phyloP scores from a whole-genome alignment of 2,329 filamentous ascomycete genomes.

The Passalora sequoiae region DNA sequence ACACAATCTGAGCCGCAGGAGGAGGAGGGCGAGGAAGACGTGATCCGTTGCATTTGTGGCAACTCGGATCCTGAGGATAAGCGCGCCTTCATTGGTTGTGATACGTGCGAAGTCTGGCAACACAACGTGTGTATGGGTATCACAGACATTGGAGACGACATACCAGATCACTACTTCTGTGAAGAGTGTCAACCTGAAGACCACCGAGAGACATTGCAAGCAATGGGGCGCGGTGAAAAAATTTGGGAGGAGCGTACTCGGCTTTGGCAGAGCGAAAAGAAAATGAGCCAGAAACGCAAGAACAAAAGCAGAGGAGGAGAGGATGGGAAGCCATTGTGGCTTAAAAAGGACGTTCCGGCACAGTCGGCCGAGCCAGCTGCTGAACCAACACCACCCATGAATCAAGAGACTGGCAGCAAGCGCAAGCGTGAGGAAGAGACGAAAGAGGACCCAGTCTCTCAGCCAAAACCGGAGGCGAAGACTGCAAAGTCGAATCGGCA shows the following conservation, averaged over 20 bases:
- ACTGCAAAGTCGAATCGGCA: slow-evolving; percentile 19
- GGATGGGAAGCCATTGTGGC: slow-evolving; percentile 28
- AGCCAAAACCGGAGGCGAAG: slow-evolving; percentile 11
- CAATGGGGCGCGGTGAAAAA: slow-evolving; percentile 72
- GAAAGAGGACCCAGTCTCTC: slow-evolving; percentile 12
- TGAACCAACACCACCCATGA: slow-evolving; percentile 5
- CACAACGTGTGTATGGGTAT: slow-evolving; percentile 95
- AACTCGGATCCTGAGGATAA: slow-evolving; percentile 80
- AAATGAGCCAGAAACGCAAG: slow-evolving; percentile 58
- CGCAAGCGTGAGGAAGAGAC: slow-evolving; percentile 29
- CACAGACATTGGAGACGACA: slow-evolving; percentile 66
- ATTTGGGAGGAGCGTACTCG: slow-evolving; percentile 62
- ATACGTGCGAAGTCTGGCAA: slow-evolving; percentile 89
- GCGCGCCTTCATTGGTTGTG: slow-evolving; percentile 93
- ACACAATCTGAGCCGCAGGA: slow-evolving; percentile 51
- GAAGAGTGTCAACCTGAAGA: slow-evolving; percentile 81
- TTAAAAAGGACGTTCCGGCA: slow-evolving; percentile 29
- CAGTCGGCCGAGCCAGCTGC: slow-evolving; percentile 9
- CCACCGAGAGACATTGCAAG: slow-evolving; percentile 74
- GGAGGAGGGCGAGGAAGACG: slow-evolving; percentile 43
- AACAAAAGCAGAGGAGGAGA: slow-evolving; percentile 40
- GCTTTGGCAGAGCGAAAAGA: slow-evolving; percentile 48
- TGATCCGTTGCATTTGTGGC: slow-evolving; percentile 89
- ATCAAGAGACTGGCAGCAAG: slow-evolving; percentile 27
- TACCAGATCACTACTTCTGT: slow-evolving; percentile 84